Evolutionary conservation across 1,284 basidiomycete genomes (phyloP).

Genomic region (Hortiboletus rubellus): DNA sequence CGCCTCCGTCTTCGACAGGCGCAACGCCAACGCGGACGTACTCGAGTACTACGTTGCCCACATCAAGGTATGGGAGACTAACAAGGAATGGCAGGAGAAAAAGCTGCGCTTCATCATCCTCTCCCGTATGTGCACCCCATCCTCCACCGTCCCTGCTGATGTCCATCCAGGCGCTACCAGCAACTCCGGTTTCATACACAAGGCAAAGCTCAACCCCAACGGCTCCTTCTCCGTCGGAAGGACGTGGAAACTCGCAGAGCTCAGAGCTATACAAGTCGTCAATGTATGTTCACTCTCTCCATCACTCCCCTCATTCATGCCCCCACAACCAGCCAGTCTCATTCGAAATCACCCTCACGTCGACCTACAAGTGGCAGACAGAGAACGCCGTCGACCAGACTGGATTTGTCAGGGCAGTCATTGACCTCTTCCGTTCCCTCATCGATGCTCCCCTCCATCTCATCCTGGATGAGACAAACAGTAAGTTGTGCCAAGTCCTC

Average conservation of each 20-base stretch:
- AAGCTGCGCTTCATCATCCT: constrained; percentile 88
- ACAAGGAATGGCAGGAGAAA: constrained; percentile 61
- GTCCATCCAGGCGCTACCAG: constrained; percentile 55
- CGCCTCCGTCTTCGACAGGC: constrained; percentile 77
- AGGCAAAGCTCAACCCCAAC: constrained; percentile 73
- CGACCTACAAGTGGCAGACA: constrained; percentile 87
- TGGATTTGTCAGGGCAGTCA: constrained; percentile 57
- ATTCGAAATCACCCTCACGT: constrained; percentile 80
- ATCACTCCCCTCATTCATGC: constrained; percentile 3
- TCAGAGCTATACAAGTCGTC: constrained; percentile 76
- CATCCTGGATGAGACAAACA: constrained; percentile 45
- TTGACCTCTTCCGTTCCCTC: constrained; percentile 32
- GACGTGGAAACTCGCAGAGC: constrained; percentile 87
- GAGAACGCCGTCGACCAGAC: constrained; percentile 72
- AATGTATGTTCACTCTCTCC: constrained; percentile 46
- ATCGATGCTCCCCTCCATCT: constrained; percentile 43
- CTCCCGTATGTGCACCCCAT: constrained; percentile 62
- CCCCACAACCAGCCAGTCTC: constrained; percentile 50
- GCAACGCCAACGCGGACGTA: constrained; percentile 58
- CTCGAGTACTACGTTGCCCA: constrained; percentile 84
- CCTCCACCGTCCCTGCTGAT: constrained; percentile 14
- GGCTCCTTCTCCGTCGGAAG: constrained; percentile 97
- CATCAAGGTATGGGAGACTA: constrained; percentile 87
- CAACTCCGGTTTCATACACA: constrained; percentile 54
- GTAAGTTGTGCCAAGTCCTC: background rate